phyloP scores from a whole-genome alignment of 805 yeast species.

The Brettanomyces sp. region DNA sequence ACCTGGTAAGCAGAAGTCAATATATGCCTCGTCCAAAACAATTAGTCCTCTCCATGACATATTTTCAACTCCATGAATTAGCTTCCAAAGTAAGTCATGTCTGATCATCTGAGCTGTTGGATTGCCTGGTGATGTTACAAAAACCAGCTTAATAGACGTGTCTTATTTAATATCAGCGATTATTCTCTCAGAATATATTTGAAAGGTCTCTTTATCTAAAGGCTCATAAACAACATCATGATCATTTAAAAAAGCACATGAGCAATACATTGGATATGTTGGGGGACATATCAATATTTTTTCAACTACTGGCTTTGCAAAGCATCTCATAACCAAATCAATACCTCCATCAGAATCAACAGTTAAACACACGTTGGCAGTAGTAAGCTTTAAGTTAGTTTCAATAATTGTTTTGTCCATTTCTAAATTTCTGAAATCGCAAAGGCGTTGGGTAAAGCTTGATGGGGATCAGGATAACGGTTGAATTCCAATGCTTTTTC shows the following conservation, averaged over 20 bases:
- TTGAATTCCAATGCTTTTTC: conserved; percentile 55
- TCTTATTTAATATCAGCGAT: conserved; percentile 44
- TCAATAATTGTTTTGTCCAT: conserved; percentile 10
- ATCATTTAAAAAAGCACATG: conserved; percentile 85
- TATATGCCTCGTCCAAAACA: conserved; percentile 90
- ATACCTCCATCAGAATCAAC: conserved; percentile 97
- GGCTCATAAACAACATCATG: conserved; percentile 71
- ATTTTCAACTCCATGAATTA: conserved; percentile 31
- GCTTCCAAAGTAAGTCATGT: conserved; percentile 35
- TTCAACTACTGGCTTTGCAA: conserved; percentile 74
- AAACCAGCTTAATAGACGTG: conserved; percentile 58
- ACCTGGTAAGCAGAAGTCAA: conserved; percentile 71
- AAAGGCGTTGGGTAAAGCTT: conserved; percentile 62
- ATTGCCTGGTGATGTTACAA: conserved; percentile 93
- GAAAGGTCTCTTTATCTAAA: conserved; percentile 53
- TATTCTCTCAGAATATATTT: conserved; percentile 49
- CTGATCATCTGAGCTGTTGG: conserved; percentile 74
- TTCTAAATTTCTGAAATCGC: conserved; percentile 58
- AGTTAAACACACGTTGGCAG: conserved; percentile 78
- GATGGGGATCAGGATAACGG: conserved; percentile 98
- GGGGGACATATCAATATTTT: conserved; percentile 87
- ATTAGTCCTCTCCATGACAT: conserved; percentile 64
- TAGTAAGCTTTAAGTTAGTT: conserved; percentile 13
- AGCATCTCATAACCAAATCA: conserved; percentile 77
- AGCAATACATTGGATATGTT: conserved; percentile 94